Base-by-base conservation (phyloP, 2,329 filamentous ascomycete species). In the Aspergillus brunneoviolaceus region DNA sequence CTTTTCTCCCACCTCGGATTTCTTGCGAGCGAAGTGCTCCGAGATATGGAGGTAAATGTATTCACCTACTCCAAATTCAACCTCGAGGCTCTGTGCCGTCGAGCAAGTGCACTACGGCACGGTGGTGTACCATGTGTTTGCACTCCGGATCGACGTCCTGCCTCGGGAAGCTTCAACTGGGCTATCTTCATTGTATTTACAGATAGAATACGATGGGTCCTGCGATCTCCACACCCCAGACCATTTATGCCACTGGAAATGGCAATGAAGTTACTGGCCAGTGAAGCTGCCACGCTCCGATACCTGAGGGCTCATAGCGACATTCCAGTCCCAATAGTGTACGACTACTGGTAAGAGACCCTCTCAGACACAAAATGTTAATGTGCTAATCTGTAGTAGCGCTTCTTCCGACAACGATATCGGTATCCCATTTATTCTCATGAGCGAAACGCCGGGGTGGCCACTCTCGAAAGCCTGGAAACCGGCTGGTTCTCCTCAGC, bases 371-470 rank as follows among this genome's bases (percentile, higher is more conserved):
- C 27, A 27, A 2, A 27, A 27, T 27, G 6, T 27, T 27, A 27
- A 5, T 27, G 27, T 27, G 7, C 27, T 27, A 27, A 27, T 27
- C 27, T 27, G 27, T 27, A 27, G 27, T 27, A 27, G 27, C 6
- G 27, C 27, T 27, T 27, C 27, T 27, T 27, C 27, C 7, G 27
- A 9, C 5, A 74, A 73, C 64, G 65, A 69, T 6, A 67, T 73
- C 25, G 69, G 69, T 2, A 57, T 74, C 35, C 72, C 72, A 19
- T 74, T 68, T 54, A 74, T 76, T 39, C 57, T 75, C 19, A 73
- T 74, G 68, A 73, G 68, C 63, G 66, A 73, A 64, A 72, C 72
- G 31, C 51, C 63, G 52, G 72, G 72, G 9, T 56, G 53, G 59
- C 68, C 68, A 35, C 63, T 75, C 12, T 62, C 27, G 7, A 27